Percentiles rank a stretch among this genome's conserved stretches.
phyloP scores from a whole-genome alignment of 1,284 basidiomycete species.

The Wolfiporia cocos region DNA sequence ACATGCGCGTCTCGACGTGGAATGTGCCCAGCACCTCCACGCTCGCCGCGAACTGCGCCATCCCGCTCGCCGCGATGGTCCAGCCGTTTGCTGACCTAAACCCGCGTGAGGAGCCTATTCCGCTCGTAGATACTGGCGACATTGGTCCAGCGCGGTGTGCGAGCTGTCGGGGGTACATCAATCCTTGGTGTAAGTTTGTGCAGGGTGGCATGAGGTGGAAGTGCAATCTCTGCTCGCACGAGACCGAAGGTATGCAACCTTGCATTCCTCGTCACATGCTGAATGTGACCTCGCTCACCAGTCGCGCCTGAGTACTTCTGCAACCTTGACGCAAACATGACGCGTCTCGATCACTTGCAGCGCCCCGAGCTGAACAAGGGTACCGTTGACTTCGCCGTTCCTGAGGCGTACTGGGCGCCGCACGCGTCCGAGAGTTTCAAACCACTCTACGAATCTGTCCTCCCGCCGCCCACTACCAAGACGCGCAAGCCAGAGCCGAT shows the following conservation, averaged over 20 bases:
- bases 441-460: constrained; percentile 45
- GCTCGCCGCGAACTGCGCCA: constrained; percentile 75
- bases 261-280: neutral
- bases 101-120: constrained; percentile 78
- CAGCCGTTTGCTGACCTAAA: constrained; percentile 89
- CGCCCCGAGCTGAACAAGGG: constrained; percentile 89
- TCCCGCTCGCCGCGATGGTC: constrained; percentile 83
- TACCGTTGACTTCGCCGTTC: constrained; percentile 88
- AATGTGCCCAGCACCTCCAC: constrained; percentile 77
- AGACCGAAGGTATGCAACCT: constrained; percentile 79
- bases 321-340: constrained; percentile 75
- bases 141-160: constrained; percentile 84
- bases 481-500: constrained; percentile 62
- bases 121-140: constrained; percentile 63
- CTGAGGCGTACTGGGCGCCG: constrained; percentile 84
- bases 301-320: constrained; percentile 84
- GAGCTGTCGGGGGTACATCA: constrained; percentile 88
- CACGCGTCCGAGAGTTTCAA: constrained; percentile 51
- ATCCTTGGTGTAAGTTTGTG: constrained; percentile 89
- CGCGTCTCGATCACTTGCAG: constrained; percentile 78
- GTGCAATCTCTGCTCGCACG: constrained; percentile 87
- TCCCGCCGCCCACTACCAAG: constrained; percentile 36
- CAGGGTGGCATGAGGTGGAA: constrained; percentile 86
- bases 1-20: constrained; percentile 62
- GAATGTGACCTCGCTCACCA: constrained; percentile 22